A percentile compares a stretch with the other conserved stretches of the same genome.
Conservation (phyloP, 768 basidiomycete species). For the Zangia roseola region DNA sequence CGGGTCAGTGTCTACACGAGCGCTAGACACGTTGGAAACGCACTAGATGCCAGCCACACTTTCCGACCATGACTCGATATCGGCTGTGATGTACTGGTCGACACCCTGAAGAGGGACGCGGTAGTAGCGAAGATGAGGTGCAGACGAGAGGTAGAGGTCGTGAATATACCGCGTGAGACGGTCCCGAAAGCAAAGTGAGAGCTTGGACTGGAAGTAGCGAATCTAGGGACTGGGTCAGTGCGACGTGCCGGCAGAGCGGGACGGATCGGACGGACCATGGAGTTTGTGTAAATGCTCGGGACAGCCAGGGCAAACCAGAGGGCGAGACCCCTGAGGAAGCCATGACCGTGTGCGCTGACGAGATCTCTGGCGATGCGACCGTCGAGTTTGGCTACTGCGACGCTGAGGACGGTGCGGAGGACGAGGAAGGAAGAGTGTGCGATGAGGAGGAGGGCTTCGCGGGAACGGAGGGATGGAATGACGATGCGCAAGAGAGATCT, state of each 20-base stretch:
- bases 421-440: conserved; percentile 86
- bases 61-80: conserved; percentile 87
- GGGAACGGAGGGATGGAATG: conserved; percentile 59
- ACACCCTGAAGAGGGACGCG: conserved; percentile 65
- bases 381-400: conserved; percentile 85
- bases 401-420: conserved; percentile 80
- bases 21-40: conserved; percentile 30
- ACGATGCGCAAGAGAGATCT: conserved; percentile 69
- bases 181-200: conserved; percentile 80
- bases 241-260: background rate
- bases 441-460: conserved; percentile 71
- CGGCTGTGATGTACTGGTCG: conserved; percentile 92
- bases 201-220: conserved; percentile 82
- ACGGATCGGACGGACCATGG: conserved; percentile 58
- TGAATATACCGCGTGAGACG: conserved; percentile 88
- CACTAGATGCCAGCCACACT: conserved; percentile 85
- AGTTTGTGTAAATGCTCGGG: conserved; percentile 94
- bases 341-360: conserved; percentile 81
- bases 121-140: conserved; percentile 72
- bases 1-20: background rate
- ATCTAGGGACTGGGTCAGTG: conserved; percentile 50
- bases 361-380: conserved; percentile 87
- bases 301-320: conserved; percentile 91
- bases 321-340: conserved; percentile 77
- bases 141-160: conserved; percentile 84